phyloP scores from a whole-genome alignment of 148 eudicot species.

The Suaeda aralocaspica region DNA sequence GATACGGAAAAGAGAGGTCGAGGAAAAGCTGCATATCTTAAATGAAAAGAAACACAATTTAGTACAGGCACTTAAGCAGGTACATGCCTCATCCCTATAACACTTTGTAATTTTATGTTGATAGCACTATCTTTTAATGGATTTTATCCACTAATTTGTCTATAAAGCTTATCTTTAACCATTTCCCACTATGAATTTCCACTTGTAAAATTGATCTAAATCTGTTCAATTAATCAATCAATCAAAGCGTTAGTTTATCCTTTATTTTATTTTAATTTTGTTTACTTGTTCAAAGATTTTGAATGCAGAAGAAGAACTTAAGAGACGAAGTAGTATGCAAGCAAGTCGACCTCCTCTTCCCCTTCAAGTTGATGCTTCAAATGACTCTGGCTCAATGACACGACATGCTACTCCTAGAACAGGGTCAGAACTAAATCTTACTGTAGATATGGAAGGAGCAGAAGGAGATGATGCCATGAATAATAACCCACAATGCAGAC shows the following conservation, averaged over 20 bases:
- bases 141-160: no score
- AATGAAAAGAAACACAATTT: constrained; percentile 76
- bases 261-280: background rate
- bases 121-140: no score
- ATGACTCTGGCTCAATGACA: constrained; percentile 78
- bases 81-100: constrained; percentile 20
- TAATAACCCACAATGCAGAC: constrained; percentile 53
- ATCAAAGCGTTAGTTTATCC: background rate
- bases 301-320: constrained; percentile 90
- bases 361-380: constrained; percentile 72
- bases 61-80: constrained; percentile 92
- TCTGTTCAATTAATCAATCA: no score
- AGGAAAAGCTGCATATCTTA: constrained; percentile 63
- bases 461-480: constrained; percentile 59
- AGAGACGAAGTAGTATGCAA: constrained; percentile 61
- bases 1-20: constrained; percentile 65
- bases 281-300: constrained; percentile 51
- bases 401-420: constrained; percentile 70
- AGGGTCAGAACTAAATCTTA: constrained; percentile 57
- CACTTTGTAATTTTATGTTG: no score
- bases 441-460: constrained; percentile 47
- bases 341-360: constrained; percentile 53
- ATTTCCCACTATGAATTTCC: no score
- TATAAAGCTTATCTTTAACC: no score
- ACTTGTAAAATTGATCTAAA: no score